A percentile compares a stretch with the other conserved stretches of the same genome.
These are phyloP conservation scores for Violaceomyces palustris DNA, from an alignment of 1,284 basidiomycete species.

Conservation along the genomic window DNA sequence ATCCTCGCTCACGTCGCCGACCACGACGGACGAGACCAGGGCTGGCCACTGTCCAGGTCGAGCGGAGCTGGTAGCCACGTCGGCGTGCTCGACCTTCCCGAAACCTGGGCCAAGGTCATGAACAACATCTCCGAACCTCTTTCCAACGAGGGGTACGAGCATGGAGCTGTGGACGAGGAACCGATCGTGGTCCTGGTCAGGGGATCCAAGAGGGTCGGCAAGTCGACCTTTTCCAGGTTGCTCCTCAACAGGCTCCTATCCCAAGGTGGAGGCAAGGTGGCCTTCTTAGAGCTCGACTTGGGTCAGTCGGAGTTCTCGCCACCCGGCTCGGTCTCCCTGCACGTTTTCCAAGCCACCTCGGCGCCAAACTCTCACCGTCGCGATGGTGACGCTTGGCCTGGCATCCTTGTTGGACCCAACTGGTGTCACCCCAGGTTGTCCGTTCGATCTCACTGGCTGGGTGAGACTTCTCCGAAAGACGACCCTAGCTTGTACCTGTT, in stretches of 20 bases:
- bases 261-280: conserved; percentile 59
- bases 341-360: conserved; percentile 58
- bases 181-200: conserved; percentile 61
- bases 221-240: conserved; percentile 76
- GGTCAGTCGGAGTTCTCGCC: conserved; percentile 93
- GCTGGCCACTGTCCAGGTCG: too few relatives aligned
- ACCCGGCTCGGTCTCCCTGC: conserved; percentile 76
- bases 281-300: conserved; percentile 84
- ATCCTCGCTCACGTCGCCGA: too few relatives aligned
- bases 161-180: too few relatives aligned
- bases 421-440: conserved; percentile 61
- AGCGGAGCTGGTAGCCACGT: too few relatives aligned
- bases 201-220: conserved; percentile 80
- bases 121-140: too few relatives aligned
- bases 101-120: too few relatives aligned
- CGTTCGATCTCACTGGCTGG: conserved; percentile 73
- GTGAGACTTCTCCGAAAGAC: conserved; percentile 70
- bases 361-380: background rate
- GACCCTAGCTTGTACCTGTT: conserved; percentile 75
- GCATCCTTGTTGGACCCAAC: conserved; percentile 28
- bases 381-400: background rate
- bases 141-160: too few relatives aligned
- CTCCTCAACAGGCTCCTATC: conserved; percentile 68
- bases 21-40: too few relatives aligned
- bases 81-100: background rate